Evolutionary conservation across 257 asterid species (phyloP), one percentile per base, ranked within the genome.

Genomic region (Penstemon barbatus): DNA sequence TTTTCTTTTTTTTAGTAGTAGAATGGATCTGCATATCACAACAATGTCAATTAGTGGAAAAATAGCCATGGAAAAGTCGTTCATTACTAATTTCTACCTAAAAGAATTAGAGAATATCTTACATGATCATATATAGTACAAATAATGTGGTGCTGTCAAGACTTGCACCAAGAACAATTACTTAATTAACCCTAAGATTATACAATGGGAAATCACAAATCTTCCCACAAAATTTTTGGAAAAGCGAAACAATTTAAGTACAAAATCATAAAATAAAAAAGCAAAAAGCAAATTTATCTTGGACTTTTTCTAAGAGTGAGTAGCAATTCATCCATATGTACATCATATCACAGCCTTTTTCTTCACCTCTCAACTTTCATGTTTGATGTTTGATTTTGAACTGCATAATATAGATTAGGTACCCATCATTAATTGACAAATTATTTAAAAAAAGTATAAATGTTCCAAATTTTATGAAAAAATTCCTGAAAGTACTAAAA

Each of bases 291-390:
- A 25, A 25, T 25, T 25, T 25, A 50, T 50, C 42, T 52, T 67
- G 65, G 66, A 74, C 71, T 78, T 68, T 67, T 67, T 60, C 62
- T 70, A 74, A 70, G 42, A 57, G 51, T 63, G 72, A 66, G 33
- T 25, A 25, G 68, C 71, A 81, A 82, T 37, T 71, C 76, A 63
- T 75, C 57, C 63, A 68, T 85, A 84, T 90, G 63, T 85, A 85
- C 89, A 89, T 57, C 76, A 85, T 88, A 89, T 57, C 76, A 74
- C 66, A 78, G 69, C 73, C 68, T 71, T 72, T 76, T 66, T 63
- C 57, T 66, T 85, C 86, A 87, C 78, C 82, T 74, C 75, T 89
- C 91, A 61, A 77, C 77, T 87, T 85, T 91, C 95, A 79, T 82
- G 70, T 80, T 64, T 44, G 88, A 80, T 0, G 80, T 38, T 76